These are phyloP conservation scores for Mucor circinelloides DNA, from an alignment of 371 early-diverging fungal genomes.

Conservation along the genomic window DNA sequence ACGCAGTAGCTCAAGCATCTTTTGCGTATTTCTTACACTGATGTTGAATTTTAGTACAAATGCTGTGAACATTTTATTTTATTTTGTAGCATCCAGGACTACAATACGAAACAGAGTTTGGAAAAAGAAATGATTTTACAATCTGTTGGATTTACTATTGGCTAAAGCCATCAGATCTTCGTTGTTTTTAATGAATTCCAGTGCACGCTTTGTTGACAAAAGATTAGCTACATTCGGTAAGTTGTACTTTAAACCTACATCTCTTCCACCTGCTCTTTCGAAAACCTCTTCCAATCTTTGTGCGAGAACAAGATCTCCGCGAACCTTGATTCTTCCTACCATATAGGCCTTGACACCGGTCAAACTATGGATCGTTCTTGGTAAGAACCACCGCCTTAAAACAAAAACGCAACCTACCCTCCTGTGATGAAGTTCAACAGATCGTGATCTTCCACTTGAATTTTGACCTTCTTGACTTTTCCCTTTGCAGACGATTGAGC, in stretches of 20 bases:
- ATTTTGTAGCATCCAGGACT: background rate
- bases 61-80: background rate
- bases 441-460: slow-evolving; percentile 47
- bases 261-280: slow-evolving; percentile 44
- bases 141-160: slow-evolving; percentile 2
- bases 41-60: background rate
- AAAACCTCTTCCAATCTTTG: slow-evolving; percentile 50
- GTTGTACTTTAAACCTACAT: slow-evolving; percentile 26
- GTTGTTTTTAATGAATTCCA: slow-evolving; percentile 45
- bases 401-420: slow-evolving; percentile 1
- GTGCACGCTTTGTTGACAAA: slow-evolving; percentile 19
- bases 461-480: slow-evolving; percentile 38
- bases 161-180: slow-evolving; percentile 20
- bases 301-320: slow-evolving; percentile 48
- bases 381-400: background rate
- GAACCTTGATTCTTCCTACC: slow-evolving; percentile 46
- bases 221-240: background rate
- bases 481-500: slow-evolving; percentile 17
- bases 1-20: too few relatives aligned
- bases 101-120: too few relatives aligned
- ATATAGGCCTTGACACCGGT: slow-evolving; percentile 53
- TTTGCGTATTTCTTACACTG: too few relatives aligned
- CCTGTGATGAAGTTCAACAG: slow-evolving; percentile 47
- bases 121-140: background rate
- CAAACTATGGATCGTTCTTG: slow-evolving; percentile 24